phyloP scores from a whole-genome alignment of 495 filamentous ascomycete species.

The Podospora conica region DNA sequence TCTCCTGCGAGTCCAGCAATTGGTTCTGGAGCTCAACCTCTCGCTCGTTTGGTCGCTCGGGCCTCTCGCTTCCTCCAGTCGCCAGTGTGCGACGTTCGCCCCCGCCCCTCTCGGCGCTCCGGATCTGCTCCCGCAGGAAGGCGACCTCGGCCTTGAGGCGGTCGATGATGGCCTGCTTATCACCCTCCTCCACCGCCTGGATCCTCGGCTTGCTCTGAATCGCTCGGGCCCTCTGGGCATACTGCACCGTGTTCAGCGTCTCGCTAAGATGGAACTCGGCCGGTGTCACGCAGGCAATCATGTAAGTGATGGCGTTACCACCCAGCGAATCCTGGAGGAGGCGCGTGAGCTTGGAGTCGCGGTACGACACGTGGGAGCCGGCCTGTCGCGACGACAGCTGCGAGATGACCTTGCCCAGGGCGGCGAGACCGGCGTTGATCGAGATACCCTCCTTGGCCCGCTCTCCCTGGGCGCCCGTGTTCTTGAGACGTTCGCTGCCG shows the following conservation, averaged over 20 bases:
- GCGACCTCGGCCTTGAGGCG: slow-evolving; percentile 88
- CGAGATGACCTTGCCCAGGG: slow-evolving; percentile 95
- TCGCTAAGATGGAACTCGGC: slow-evolving; percentile 97
- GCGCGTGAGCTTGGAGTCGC: slow-evolving; percentile 92
- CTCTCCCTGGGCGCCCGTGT: slow-evolving; percentile 92
- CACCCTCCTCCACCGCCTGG: slow-evolving; percentile 88
- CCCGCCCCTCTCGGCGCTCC: slow-evolving; percentile 56
- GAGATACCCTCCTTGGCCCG: slow-evolving; percentile 96
- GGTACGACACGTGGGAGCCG: slow-evolving; percentile 93
- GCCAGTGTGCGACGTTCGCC: slow-evolving; percentile 50
- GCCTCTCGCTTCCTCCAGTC: slow-evolving; percentile 56
- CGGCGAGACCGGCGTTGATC: slow-evolving; percentile 94
- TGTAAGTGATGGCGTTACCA: slow-evolving; percentile 96
- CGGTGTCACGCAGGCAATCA: slow-evolving; percentile 98
- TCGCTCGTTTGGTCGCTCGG: slow-evolving; percentile 74
- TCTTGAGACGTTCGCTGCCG: slow-evolving; percentile 94
- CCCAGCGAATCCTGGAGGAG: slow-evolving; percentile 97
- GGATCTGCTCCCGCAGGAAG: slow-evolving; percentile 91
- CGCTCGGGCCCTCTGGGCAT: slow-evolving; percentile 89
- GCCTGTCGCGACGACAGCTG: slow-evolving; percentile 86
- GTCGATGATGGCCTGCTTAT: slow-evolving; percentile 92
- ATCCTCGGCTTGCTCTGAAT: slow-evolving; percentile 98
- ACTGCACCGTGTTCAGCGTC: slow-evolving; percentile 94
- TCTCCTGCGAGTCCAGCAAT: slow-evolving; percentile 87
- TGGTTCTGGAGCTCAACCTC: slow-evolving; percentile 93